Base-by-base conservation (phyloP, 768 basidiomycete genomes). In the Tylopilus vinaceipallidus region DNA sequence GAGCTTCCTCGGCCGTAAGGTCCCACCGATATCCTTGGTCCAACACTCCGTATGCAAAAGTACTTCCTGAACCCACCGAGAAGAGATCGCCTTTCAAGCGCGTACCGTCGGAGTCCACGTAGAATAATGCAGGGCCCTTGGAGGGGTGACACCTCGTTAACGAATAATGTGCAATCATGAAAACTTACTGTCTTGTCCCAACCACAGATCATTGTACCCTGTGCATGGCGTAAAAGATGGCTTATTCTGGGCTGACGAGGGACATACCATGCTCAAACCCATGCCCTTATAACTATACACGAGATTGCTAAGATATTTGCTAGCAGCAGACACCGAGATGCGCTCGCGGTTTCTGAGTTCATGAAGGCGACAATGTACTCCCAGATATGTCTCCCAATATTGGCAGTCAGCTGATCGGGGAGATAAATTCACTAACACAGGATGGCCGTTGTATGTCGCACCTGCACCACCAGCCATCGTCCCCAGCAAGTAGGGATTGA, bases 381-480 rank as follows among this genome's bases (percentile, higher is more conserved):
- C 97, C 58, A 99, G 86, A 69, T 98, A 99, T 17, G 97, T 99
- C 69, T 99, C 97, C 97, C 95, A 98, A 74, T 82, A 93, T 64
- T 95, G 92, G 62, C 93, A 94, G 67, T 95, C 91, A 47, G 93
- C 92, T 91, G 55, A n/a, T 56, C 37, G 34, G 26, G 19, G 34
- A 45, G 19, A 47, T 52, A 26, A 53, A 41, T 60, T 34, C 9
- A 2, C 38, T 26, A 17, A 30, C 9, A 23, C 40, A 47, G 47
- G 11, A 53, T 32, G 47, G 2, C 10, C n/a, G 27, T 32, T 29
- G 16, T 26, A 35, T 20, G 43, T 76, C 79, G 57, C 64, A 85
- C 94, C 95, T 60, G 97, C 97, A 70, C 95, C 95, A 71, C 97
- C 97, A 54, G 97, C 97, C 95, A 99, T 98, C 2, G 97, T 99